phyloP scores from a whole-genome alignment of 2,329 filamentous ascomycete genomes.

The Xylariaceae sp. region DNA sequence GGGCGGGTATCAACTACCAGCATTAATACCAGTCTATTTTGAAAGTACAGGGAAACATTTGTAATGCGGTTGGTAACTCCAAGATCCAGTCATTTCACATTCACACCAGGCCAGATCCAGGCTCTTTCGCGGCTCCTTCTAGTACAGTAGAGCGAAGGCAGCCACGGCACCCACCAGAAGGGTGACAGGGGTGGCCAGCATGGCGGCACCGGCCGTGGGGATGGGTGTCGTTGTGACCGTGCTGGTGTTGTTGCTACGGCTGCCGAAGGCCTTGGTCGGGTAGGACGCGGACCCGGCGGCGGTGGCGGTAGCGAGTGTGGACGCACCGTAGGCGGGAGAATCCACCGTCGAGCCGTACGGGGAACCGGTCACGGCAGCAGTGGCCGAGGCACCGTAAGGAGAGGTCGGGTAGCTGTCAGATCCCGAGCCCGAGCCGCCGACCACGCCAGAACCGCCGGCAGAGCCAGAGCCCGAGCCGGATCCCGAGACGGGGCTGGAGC shows the following conservation, averaged over 20 bases:
- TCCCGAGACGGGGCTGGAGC: constrained; percentile 1
- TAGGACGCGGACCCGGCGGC: background rate
- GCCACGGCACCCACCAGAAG: too few species aligned
- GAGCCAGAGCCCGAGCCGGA: constrained; percentile 1
- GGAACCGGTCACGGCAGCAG: background rate
- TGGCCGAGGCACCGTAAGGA: background rate
- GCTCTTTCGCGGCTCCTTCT: too few species aligned
- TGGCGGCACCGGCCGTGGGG: too few species aligned
- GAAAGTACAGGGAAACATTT: too few species aligned
- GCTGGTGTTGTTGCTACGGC: too few species aligned
- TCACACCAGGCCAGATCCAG: too few species aligned
- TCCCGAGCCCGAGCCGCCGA: background rate
- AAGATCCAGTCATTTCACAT: too few species aligned
- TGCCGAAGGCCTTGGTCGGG: background rate
- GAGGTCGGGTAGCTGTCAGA: background rate
- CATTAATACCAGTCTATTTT: too few species aligned
- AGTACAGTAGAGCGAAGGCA: too few species aligned
- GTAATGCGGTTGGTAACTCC: too few species aligned
- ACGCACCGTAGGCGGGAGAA: background rate
- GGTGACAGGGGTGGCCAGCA: too few species aligned
- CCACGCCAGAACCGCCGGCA: background rate
- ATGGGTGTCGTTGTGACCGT: too few species aligned
- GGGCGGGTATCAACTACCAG: background rate
- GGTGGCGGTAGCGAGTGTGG: background rate
- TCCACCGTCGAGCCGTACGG: background rate